Evolutionary conservation across 768 basidiomycete species (phyloP).

Genomic region (Mrakia hoshinonis): DNA sequence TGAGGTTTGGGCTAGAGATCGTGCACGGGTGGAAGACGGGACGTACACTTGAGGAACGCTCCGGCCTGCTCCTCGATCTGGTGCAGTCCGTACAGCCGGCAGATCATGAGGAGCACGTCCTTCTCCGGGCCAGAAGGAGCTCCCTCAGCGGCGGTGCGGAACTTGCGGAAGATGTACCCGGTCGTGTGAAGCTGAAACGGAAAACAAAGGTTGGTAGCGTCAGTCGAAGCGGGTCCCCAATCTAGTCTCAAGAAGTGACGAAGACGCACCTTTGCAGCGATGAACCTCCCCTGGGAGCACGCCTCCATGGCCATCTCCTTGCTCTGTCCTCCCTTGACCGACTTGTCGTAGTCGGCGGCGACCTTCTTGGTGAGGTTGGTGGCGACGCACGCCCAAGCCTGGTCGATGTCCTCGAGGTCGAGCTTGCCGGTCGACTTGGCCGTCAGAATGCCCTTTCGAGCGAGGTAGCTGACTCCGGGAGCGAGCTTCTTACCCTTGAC

Average conservation of each 20-base stretch:
- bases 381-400: conserved; percentile 42
- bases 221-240: too few relatives aligned
- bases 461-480: conserved; percentile 44
- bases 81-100: conserved; percentile 43
- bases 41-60: conserved; percentile 43
- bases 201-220: too few relatives aligned
- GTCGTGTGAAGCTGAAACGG: conserved; percentile 37
- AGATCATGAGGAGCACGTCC: conserved; percentile 39
- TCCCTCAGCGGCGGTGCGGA: conserved; percentile 40
- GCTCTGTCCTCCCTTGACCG: conserved; percentile 38
- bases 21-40: background rate
- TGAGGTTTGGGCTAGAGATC: background rate
- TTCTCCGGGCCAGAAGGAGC: conserved; percentile 38
- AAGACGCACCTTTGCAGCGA: conserved; percentile 41
- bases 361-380: conserved; percentile 44
- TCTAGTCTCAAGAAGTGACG: too few relatives aligned
- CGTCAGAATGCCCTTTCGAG: conserved; percentile 36
- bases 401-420: conserved; percentile 41
- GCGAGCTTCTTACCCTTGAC: conserved; percentile 40
- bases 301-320: conserved; percentile 45
- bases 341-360: conserved; percentile 38
- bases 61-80: conserved; percentile 45
- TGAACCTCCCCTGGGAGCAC: conserved; percentile 43
- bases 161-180: conserved; percentile 42
- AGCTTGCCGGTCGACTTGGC: conserved; percentile 35